These are phyloP conservation scores for Rhinocladiella similis DNA, from an alignment of 2,329 filamentous ascomycete species.

Conservation along the genomic window DNA sequence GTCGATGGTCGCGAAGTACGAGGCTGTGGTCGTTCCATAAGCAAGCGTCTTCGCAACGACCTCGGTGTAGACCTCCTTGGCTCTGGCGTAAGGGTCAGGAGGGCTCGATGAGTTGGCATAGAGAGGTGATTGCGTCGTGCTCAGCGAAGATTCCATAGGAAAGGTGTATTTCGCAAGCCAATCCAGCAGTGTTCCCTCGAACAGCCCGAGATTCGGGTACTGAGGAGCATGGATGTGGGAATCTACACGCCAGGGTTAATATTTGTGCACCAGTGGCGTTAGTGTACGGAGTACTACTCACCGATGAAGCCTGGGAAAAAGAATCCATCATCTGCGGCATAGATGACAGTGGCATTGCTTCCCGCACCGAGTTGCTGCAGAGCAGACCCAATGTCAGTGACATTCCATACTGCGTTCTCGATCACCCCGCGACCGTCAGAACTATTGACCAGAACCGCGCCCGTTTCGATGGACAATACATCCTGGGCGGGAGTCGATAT, in stretches of 20 bases:
- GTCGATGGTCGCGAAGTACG: slow-evolving; percentile 89
- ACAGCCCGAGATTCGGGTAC: slow-evolving; percentile 91
- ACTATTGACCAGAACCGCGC: slow-evolving; percentile 14
- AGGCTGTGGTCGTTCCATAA: slow-evolving; percentile 87
- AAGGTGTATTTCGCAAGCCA: slow-evolving; percentile 96
- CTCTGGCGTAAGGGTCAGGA: slow-evolving; percentile 54
- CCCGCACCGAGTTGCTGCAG: background rate
- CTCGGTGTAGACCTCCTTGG: slow-evolving; percentile 70
- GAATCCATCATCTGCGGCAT: slow-evolving; percentile 8
- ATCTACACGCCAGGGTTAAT: background rate
- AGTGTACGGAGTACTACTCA: background rate
- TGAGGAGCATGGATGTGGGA: slow-evolving; percentile 87
- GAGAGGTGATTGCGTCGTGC: slow-evolving; percentile 30
- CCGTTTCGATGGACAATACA: slow-evolving; percentile 9
- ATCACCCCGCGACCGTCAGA: slow-evolving; percentile 12
- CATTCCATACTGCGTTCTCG: slow-evolving; percentile 8
- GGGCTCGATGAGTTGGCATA: slow-evolving; percentile 12
- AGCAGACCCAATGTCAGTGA: slow-evolving; percentile 1
- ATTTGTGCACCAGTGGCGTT: background rate
- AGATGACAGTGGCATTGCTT: slow-evolving; percentile 6
- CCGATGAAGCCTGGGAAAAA: slow-evolving; percentile 2
- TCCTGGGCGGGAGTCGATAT: slow-evolving; percentile 21
- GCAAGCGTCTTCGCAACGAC: slow-evolving; percentile 77
- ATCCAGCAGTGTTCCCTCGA: slow-evolving; percentile 88
- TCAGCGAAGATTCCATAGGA: slow-evolving; percentile 78